Evolutionary conservation across 768 basidiomycete species (phyloP), one percentile per base, ranked within the genome.

Genomic region (Ramaria sp.): DNA sequence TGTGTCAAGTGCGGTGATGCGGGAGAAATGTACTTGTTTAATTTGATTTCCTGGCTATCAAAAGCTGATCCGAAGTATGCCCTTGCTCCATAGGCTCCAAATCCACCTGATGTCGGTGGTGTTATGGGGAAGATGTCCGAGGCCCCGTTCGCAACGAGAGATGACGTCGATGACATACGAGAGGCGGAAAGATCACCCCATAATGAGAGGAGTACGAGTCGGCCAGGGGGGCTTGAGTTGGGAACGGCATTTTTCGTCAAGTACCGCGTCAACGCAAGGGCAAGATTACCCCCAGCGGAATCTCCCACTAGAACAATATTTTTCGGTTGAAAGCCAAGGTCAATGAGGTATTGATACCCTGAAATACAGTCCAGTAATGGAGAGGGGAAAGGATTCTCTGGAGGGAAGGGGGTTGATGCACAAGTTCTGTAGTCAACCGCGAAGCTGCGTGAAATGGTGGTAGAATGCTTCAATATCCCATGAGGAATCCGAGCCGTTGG

Each of bases 351-450:
- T 47, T 76, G 69, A 67, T 90, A 92, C 7, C 83, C 88, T 1
- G 84, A 78, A 10, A 91, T 69, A 2, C 80, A 82, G 64, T 92
- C 88, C 13, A 91, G 69, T 0, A 92, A 72, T 19, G 85, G 85
- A 0, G 84, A 73, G 0, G 89, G 89, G 72, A 91, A 91, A 7
- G 86, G 78, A 59, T 82, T 73, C 4, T 68, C 69, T 12, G 72
- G 67, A 30, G 65, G 59, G 63, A 70, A 70, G 27, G 79, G 75
- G 50, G 70, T 65, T 12, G 69, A 65, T 6, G 79, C 69, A 39
- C 81, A 79, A 45, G 84, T 76, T 5, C 88, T 82, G 67, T 91
- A 92, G 68, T 90, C 89, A 49, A 88, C 62, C 12, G 78, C 76
- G 63, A 87, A 77, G 4, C 73, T 70, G 42, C 82, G 78, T 30